phyloP scores from a whole-genome alignment of 768 basidiomycete genomes.

The Amanita pseudoporphyria region DNA sequence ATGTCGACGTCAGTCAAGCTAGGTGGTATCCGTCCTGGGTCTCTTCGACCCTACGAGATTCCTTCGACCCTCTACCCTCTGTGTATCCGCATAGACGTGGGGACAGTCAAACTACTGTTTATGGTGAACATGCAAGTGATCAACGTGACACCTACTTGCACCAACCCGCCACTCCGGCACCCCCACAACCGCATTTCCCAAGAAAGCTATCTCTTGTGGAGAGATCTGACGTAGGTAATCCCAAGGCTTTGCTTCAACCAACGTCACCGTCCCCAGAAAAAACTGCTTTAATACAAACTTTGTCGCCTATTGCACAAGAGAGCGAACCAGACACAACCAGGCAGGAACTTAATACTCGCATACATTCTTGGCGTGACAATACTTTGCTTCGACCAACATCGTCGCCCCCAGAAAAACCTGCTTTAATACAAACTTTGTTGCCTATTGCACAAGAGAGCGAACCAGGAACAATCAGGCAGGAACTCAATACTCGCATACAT shows the following conservation, averaged over 20 bases:
- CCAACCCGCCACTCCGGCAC: constrained; percentile 19
- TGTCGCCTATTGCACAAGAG: constrained; percentile 57
- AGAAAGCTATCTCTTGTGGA: constrained; percentile 63
- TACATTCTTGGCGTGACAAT: constrained; percentile 58
- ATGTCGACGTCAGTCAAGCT: constrained; percentile 68
- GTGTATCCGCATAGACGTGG: constrained; percentile 38
- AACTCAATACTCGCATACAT: constrained; percentile 49
- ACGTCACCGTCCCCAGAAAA: constrained; percentile 19
- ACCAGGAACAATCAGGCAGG: constrained; percentile 39
- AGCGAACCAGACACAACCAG: constrained; percentile 47
- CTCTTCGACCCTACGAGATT: constrained; percentile 34
- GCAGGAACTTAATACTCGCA: constrained; percentile 41
- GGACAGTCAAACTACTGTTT: constrained; percentile 38
- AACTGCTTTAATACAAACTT: constrained; percentile 19
- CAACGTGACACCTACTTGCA: constrained; percentile 21
- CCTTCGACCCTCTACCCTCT: constrained; percentile 30
- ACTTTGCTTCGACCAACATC: no score
- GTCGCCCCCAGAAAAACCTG: constrained; percentile 19
- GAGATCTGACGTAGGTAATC: constrained; percentile 34
- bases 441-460: constrained; percentile 58
- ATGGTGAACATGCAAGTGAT: constrained; percentile 31
- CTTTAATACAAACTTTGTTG: constrained; percentile 32
- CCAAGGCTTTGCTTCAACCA: constrained; percentile 1
- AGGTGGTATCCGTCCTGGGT: constrained; percentile 75
- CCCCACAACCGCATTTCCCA: constrained; percentile 41